phyloP scores from a whole-genome alignment of 768 basidiomycete genomes.

The Serpula lacrymans region DNA sequence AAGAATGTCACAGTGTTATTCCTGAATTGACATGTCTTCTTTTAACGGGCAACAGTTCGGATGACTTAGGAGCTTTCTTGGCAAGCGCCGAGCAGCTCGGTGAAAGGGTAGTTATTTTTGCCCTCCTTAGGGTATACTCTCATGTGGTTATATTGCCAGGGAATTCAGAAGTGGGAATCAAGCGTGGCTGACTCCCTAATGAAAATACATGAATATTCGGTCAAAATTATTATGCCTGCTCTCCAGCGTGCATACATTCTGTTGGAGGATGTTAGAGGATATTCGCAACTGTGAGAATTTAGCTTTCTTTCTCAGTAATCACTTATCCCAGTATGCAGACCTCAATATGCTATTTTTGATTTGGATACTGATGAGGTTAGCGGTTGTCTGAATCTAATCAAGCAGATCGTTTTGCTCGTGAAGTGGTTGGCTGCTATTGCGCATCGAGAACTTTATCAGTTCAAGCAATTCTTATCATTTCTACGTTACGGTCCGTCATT shows the following conservation, averaged over 20 bases:
- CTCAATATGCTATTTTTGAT: slow-evolving; percentile 53
- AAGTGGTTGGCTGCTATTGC: slow-evolving; percentile 68
- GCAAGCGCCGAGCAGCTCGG: slow-evolving; percentile 78
- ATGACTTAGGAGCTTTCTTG: slow-evolving; percentile 69
- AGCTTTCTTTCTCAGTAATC: slow-evolving; percentile 7
- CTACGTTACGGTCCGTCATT: slow-evolving; percentile 60
- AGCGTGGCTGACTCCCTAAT: slow-evolving; percentile 66
- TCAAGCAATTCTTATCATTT: slow-evolving; percentile 79
- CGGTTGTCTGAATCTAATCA: slow-evolving; percentile 49
- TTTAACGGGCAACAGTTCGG: slow-evolving; percentile 68
- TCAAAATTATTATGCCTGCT: slow-evolving; percentile 67
- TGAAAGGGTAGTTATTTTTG: slow-evolving; percentile 56
- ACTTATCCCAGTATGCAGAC: slow-evolving; percentile 39
- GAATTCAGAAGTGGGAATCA: slow-evolving; percentile 80
- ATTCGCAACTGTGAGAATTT: slow-evolving; percentile 62
- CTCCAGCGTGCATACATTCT: slow-evolving; percentile 75
- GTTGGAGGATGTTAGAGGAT: slow-evolving; percentile 75
- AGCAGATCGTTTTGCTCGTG: slow-evolving; percentile 57
- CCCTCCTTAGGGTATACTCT: slow-evolving; percentile 16
- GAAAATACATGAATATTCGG: slow-evolving; percentile 71
- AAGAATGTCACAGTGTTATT: slow-evolving; percentile 57
- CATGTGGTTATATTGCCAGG: no score
- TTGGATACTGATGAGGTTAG: slow-evolving; percentile 49
- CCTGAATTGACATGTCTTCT: slow-evolving; percentile 70
- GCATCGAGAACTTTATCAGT: slow-evolving; percentile 64